These are phyloP conservation scores for Polygonum aviculare DNA, from an alignment of 148 eudicot genomes.

Conservation along the genomic window DNA sequence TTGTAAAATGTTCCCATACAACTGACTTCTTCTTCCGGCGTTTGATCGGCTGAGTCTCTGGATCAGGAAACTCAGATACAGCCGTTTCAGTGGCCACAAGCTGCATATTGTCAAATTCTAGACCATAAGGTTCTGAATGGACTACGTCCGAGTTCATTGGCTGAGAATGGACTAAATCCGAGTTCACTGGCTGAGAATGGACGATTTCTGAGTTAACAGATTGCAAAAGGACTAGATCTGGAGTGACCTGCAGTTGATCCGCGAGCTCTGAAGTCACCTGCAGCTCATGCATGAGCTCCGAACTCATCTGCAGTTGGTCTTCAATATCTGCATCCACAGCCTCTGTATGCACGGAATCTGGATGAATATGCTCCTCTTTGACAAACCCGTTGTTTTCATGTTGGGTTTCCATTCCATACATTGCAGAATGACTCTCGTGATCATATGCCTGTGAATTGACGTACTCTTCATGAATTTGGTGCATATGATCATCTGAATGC, in stretches of 20 bases:
- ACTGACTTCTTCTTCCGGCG: conserved; percentile 62
- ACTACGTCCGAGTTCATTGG: conserved; percentile 13
- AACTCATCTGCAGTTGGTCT: conserved; percentile 12
- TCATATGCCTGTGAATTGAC: background rate
- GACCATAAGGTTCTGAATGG: conserved; percentile 13
- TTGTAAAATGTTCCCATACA: conserved; percentile 73
- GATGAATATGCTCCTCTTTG: conserved; percentile 9
- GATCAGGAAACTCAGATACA: conserved; percentile 7
- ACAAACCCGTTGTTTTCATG: conserved; percentile 7
- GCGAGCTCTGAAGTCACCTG: conserved; percentile 3
- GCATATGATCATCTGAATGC: conserved; percentile 4
- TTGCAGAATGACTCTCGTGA: conserved; percentile 17
- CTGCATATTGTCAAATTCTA: conserved; percentile 16
- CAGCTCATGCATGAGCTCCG: conserved; percentile 1
- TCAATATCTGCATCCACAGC: conserved; percentile 8
- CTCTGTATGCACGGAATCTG: conserved; percentile 17
- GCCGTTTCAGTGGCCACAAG: conserved; percentile 16
- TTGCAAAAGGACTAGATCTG: conserved; percentile 11
- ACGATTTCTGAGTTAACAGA: conserved; percentile 9
- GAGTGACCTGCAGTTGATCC: background rate
- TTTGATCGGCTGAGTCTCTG: conserved; percentile 36
- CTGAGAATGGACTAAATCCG: conserved; percentile 14
- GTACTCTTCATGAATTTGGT: background rate
- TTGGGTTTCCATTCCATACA: conserved; percentile 15
- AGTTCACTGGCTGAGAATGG: conserved; percentile 10